Base-by-base conservation (phyloP, 192 early-diverging fungal genomes). In the Mortierella claussenii region DNA sequence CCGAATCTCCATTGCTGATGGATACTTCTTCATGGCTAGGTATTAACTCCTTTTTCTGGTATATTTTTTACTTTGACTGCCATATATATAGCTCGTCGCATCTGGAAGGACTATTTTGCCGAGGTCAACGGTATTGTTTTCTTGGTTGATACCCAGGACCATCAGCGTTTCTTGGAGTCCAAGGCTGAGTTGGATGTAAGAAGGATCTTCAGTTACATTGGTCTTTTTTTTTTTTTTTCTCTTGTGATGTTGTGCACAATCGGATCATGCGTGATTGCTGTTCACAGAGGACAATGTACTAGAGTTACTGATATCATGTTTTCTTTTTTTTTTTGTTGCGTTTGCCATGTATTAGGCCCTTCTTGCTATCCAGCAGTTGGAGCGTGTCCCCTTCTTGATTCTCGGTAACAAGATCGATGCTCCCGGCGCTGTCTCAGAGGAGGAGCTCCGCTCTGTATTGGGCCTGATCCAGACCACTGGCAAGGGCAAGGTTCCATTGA, bases 371-470 rank as follows among this genome's bases (percentile, higher is more conserved):
- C 96, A 99, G 83, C 90, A 97, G 79, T 90, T 99, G 62, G 87
- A 90, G 69, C 91, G 80, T 58, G 92, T 95, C 27, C 97, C 97
- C 15, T 98, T 99, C 86, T 82, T 99, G 68, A 87, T 99, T 57
- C 89, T 99, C 47, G 97, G 97, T 69, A 99, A 99, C 89, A 99
- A 99, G 89, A 98, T 99, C 78, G 97, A 99, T 75, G 91, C 93
- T 26, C 88, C 86, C 55, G 92, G 92, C 68, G 97, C 97, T 28
- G 93, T 96, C 51, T 93, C 92, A 20, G 97, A 99, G 82, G 96
- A 97, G 54, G 90, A 89, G 68, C 89, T 99, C 59, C 86, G 96
- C 74, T 82, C 88, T 53, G 83, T 83, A 45, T 89, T 99, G 57
- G 96, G 97, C 28, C 86, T 99, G 67, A 93, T 91, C 90, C 96